Evolutionary conservation across 2,329 filamentous ascomycete genomes (phyloP).

Genomic region (Verticillium alfalfae): DNA sequence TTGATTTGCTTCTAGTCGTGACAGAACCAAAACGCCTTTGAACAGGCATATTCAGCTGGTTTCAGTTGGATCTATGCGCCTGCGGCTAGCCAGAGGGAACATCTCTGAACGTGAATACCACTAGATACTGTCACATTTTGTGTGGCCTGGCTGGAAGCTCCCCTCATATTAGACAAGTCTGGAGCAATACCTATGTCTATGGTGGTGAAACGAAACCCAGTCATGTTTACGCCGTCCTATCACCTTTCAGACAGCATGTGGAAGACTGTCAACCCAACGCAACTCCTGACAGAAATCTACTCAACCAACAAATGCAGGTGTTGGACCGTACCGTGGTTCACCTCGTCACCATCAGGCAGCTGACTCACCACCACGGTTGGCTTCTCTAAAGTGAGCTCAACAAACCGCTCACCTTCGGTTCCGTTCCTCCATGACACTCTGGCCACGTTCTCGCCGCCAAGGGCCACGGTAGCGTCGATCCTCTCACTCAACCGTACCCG

Average conservation of each 20-base stretch:
- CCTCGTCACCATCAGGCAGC: constrained; percentile 8
- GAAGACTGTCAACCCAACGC: too few species aligned
- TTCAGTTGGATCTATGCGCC: too few species aligned
- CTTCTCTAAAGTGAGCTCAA: constrained; percentile 9
- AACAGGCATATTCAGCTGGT: not conserved
- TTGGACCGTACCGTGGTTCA: constrained; percentile 10
- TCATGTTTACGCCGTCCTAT: too few species aligned
- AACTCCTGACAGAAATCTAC: too few species aligned
- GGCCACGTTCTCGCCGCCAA: constrained; percentile 17
- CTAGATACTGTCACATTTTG: too few species aligned
- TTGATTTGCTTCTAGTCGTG: not conserved
- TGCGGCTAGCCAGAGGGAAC: too few species aligned
- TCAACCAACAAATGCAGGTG: not conserved
- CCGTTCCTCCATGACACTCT: constrained; percentile 13
- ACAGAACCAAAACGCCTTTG: not conserved
- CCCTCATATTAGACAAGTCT: too few species aligned
- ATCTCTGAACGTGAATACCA: too few species aligned
- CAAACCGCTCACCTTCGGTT: constrained; percentile 4
- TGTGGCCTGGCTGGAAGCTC: too few species aligned
- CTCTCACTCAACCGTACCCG: constrained; percentile 14
- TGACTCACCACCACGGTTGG: constrained; percentile 10
- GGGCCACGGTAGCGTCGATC: constrained; percentile 16
- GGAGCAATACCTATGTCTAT: too few species aligned
- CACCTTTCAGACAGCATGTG: too few species aligned
- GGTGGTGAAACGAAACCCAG: too few species aligned